A percentile compares a stretch with the other conserved stretches of the same genome.
Conservation (phyloP, 1,284 basidiomycete species). For the Marasmius tenuissimus region DNA sequence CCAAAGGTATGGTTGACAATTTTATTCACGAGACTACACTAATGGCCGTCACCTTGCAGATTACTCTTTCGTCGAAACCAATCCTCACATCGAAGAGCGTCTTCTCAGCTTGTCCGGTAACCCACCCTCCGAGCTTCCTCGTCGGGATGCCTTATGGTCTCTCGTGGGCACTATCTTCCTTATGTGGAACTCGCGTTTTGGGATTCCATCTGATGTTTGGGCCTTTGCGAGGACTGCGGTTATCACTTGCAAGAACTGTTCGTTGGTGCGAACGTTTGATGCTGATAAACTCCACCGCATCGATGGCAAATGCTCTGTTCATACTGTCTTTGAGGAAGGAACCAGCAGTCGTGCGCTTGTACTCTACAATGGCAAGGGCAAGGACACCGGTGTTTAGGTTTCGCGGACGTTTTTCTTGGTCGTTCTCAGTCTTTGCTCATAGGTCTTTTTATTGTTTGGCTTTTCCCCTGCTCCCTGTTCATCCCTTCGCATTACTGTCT, state of each 20-base stretch:
- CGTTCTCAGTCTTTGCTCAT: too few relatives aligned
- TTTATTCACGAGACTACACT: too few relatives aligned
- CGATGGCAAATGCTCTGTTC: background rate
- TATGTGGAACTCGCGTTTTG: slow-evolving; percentile 10
- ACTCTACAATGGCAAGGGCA: background rate
- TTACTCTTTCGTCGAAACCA: too few relatives aligned
- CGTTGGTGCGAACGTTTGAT: slow-evolving; percentile 5
- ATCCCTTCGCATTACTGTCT: too few relatives aligned
- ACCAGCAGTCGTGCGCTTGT: background rate
- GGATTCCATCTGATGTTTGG: slow-evolving; percentile 10
- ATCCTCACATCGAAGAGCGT: background rate
- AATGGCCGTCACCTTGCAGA: too few relatives aligned
- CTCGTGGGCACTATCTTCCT: background rate
- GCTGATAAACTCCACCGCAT: background rate
- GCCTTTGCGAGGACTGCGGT: background rate
- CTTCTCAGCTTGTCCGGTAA: background rate
- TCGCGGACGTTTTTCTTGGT: too few relatives aligned
- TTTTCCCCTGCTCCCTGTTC: too few relatives aligned
- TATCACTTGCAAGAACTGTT: slow-evolving; percentile 1
- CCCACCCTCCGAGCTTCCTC: background rate
- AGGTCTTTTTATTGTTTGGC: too few relatives aligned
- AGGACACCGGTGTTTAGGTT: too few relatives aligned
- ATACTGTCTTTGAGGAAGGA: background rate
- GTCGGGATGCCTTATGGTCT: background rate
- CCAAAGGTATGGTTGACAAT: background rate